A percentile compares a stretch with the other conserved stretches of the same genome.
These are phyloP conservation scores for Raffaelea ambrosiae DNA, from an alignment of 2,329 filamentous ascomycete species.

Conservation along the genomic window DNA sequence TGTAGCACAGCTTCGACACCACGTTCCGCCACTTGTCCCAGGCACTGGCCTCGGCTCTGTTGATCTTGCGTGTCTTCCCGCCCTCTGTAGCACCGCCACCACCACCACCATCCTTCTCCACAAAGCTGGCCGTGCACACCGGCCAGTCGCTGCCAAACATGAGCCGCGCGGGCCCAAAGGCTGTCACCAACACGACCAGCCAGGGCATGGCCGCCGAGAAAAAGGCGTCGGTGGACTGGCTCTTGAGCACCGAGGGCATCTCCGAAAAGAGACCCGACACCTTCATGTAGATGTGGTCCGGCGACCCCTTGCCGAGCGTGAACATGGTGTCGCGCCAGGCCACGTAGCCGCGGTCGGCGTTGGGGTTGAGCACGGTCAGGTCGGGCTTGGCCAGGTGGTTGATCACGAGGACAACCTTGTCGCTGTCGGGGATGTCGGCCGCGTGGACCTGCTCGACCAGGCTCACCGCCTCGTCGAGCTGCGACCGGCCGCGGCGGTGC, in stretches of 20 bases:
- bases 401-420: constrained; percentile 59
- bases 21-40: constrained; percentile 71
- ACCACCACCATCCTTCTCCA: constrained; percentile 5
- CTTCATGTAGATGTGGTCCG: constrained; percentile 68
- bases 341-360: constrained; percentile 49
- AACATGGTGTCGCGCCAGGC: constrained; percentile 64
- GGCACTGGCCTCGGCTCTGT: constrained; percentile 39
- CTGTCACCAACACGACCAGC: constrained; percentile 61
- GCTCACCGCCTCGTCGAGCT: constrained; percentile 61
- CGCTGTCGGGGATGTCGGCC: constrained; percentile 47
- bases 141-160: constrained; percentile 97
- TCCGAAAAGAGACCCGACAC: constrained; percentile 82
- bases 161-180: constrained; percentile 62
- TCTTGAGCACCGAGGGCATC: constrained; percentile 50
- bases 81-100: constrained; percentile 26
- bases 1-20: constrained; percentile 58
- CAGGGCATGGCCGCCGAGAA: constrained; percentile 60
- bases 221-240: constrained; percentile 43
- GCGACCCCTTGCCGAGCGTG: constrained; percentile 52
- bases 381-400: constrained; percentile 90
- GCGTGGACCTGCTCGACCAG: constrained; percentile 59
- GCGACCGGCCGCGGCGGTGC: constrained; percentile 64
- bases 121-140: constrained; percentile 63
- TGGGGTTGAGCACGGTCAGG: constrained; percentile 52
- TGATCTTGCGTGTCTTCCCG: constrained; percentile 3